phyloP scores from a whole-genome alignment of 2,329 filamentous ascomycete genomes.

The Aspergillus fumigatiaffinis region DNA sequence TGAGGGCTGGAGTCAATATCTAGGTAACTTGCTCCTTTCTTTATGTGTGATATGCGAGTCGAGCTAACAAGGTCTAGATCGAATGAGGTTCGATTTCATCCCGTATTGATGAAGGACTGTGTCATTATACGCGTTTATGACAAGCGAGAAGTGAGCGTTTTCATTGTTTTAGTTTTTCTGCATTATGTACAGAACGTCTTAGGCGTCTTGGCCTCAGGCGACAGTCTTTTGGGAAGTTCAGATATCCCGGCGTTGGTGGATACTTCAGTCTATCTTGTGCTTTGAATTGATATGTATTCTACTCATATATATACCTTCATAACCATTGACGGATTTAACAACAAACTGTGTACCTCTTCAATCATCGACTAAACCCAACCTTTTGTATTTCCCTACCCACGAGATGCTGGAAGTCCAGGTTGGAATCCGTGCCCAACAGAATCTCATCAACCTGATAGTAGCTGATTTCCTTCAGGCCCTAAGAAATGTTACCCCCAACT shows the following conservation, averaged over 20 bases:
- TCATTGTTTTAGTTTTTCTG: neutral
- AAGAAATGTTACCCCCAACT: no score
- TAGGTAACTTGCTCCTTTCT: constrained; percentile 25
- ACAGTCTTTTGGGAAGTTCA: neutral
- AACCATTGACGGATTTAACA: neutral
- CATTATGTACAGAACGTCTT: neutral
- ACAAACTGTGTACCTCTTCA: no score
- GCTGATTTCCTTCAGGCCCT: no score
- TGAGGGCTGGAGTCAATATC: constrained; percentile 37
- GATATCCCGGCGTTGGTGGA: neutral
- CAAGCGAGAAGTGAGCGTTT: neutral
- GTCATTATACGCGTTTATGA: neutral
- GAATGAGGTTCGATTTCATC: constrained; percentile 32
- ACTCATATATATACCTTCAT: neutral
- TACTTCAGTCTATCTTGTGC: neutral
- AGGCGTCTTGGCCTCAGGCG: neutral
- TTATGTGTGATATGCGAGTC: neutral
- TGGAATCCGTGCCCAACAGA: no score
- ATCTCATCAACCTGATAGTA: no score
- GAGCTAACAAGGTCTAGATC: constrained; percentile 18
- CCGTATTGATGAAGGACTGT: constrained; percentile 14
- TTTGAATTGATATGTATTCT: neutral
- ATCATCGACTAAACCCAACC: no score
- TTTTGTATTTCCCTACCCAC: no score
- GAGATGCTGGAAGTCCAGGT: no score